These are phyloP conservation scores for Emergomyces orientalis DNA, from an alignment of 2,329 filamentous ascomycete species.

Conservation along the genomic window DNA sequence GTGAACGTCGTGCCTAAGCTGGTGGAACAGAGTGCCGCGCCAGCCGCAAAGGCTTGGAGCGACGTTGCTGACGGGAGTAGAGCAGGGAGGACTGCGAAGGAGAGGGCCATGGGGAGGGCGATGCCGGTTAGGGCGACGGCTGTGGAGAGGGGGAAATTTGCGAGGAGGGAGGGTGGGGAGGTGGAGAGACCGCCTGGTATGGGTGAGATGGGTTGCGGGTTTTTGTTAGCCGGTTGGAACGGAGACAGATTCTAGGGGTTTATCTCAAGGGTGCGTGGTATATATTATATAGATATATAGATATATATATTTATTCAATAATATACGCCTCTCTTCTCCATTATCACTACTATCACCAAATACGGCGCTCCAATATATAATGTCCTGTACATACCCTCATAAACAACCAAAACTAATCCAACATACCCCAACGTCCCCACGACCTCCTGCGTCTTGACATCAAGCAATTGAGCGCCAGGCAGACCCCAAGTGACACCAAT, in stretches of 20 bases:
- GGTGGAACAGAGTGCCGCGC: too few species aligned
- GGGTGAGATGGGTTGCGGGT: neutral
- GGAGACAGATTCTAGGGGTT: too few species aligned
- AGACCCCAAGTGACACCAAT: slow-evolving; percentile 62
- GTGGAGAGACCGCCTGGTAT: slow-evolving; percentile 46
- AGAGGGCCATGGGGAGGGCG: slow-evolving; percentile 52
- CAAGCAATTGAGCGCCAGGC: slow-evolving; percentile 55
- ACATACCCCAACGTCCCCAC: slow-evolving; percentile 62
- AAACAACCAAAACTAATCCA: slow-evolving; percentile 62
- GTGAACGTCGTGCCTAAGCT: slow-evolving; percentile 63
- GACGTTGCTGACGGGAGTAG: slow-evolving; percentile 24
- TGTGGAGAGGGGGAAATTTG: slow-evolving; percentile 52
- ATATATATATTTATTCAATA: too few species aligned
- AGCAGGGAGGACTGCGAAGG: slow-evolving; percentile 37
- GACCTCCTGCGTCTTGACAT: slow-evolving; percentile 41
- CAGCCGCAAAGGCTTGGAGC: too few species aligned
- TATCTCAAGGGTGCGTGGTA: too few species aligned
- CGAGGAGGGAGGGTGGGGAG: slow-evolving; percentile 45
- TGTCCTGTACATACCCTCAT: slow-evolving; percentile 45
- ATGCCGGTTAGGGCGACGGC: slow-evolving; percentile 60
- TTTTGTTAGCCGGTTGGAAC: too few species aligned
- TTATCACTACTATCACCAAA: neutral
- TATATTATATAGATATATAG: too few species aligned
- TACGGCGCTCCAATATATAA: neutral
- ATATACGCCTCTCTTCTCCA: neutral